Evolutionary conservation across 2,329 filamentous ascomycete genomes (phyloP), one percentile per base, ranked within the genome.

Genomic region (Neocatenulostroma microsporum): DNA sequence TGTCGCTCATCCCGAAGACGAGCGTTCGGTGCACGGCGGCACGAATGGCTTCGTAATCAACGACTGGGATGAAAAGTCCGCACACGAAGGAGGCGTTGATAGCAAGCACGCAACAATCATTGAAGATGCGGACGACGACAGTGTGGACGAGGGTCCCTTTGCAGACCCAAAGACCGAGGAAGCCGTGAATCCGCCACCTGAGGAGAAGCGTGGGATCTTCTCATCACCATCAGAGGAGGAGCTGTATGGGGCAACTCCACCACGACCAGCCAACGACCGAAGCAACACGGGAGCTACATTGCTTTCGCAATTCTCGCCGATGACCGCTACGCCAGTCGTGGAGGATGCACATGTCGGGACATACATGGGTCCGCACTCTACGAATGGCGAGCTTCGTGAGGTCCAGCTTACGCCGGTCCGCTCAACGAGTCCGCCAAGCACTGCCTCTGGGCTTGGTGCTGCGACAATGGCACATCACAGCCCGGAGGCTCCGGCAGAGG

Each of bases 301-400:
- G 13, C 37, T 32, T n/a, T 53, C 48, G 3, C 26, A 46, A 6
- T 43, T 50, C 24, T 55, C 54, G 9, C 53, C 55, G 10, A 30
- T 54, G 8, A 50, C 54, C 24, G 45, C 51, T 10, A 55, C 54
- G 2, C 56, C 55, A 5, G 36, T 50, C 8, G 38, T 59, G 12
- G 48, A 55, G 29, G 36, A 55, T 21, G 56, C 55, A 5, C 51
- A 53, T 21, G 29, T 52, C 9, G 55, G 48, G 12, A 49, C 45
- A 21, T 41, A 50, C 25, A 40, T 55, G 8, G 49, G 50, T 1
- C 53, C 54, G 10, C 44, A 46, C 1, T 50, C 50, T 1, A 37
- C 44, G 2, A 48, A 46, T 28, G 49, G 48, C 20, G 50, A 50
- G 37, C 53, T 49, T 17, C 43, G 40, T 20, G 37, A 51, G 18